Conservation (phyloP, 306 rosid species). For the Rosa chinensis region DNA sequence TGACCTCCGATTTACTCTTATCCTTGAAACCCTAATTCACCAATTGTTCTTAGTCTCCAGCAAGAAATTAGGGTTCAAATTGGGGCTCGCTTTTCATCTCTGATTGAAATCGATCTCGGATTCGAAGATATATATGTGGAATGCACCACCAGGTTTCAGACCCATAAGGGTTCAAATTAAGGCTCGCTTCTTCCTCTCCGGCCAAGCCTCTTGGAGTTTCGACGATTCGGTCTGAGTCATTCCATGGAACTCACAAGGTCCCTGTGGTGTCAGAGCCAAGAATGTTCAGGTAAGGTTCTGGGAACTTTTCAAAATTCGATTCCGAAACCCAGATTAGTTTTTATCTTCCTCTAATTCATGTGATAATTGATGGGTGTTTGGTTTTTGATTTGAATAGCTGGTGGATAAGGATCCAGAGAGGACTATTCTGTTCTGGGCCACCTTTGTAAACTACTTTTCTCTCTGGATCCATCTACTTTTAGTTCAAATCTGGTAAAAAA, state of each 20-base stretch:
- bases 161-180: too few species aligned
- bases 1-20: too few species aligned
- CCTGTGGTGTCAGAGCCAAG: conserved; percentile 89
- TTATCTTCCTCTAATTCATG: neutral
- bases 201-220: conserved; percentile 78
- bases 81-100: too few species aligned
- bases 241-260: conserved; percentile 80
- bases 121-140: too few species aligned
- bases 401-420: conserved; percentile 97
- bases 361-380: neutral
- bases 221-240: conserved; percentile 75
- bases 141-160: too few species aligned
- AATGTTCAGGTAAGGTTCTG: conserved; percentile 70
- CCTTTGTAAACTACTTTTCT: too few species aligned
- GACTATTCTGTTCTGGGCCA: conserved; percentile 29
- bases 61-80: too few species aligned
- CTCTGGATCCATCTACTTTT: too few species aligned
- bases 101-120: too few species aligned
- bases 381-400: conserved; percentile 43
- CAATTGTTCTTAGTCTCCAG: too few species aligned
- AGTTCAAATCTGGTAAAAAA: too few species aligned
- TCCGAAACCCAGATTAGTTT: neutral
- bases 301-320: neutral
- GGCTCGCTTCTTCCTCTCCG: conserved; percentile 39
- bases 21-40: too few species aligned